Base-by-base conservation (phyloP, 2,329 filamentous ascomycete species). In the Akanthomyces muscarius region DNA sequence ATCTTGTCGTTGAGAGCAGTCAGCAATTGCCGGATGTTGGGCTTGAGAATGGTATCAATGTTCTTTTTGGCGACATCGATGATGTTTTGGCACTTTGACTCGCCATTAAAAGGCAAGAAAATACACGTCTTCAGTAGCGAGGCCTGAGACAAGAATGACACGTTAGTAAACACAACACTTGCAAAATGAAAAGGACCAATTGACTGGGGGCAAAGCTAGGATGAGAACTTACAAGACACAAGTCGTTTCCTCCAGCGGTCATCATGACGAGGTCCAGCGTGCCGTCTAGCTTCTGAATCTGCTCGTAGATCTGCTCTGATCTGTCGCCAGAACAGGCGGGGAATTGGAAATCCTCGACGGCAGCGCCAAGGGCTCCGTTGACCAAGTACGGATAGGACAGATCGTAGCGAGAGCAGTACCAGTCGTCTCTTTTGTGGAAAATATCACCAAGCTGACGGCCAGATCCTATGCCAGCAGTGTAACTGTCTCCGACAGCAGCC, bases 171-270 rank as follows among this genome's bases (percentile, higher is more conserved):
- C 14, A 44, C 5, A n/a, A 18, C 18, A 44, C 3, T 44, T 44
- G 41, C 2, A 44, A n/a, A n/a, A 18, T 44, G 41, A 13, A 53
- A 21, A 8, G 11, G 23, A 14, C 33, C 16, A 61, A 6, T 52
- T 44, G 41, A 5, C 16, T 2, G 28, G 1, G 21, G 33, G 33
- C 28, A 13, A 50, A 25, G 25, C 47, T 16, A 44, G 7, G 8
- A 7, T 36, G 14, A 44, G 36, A 53, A 38, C 64, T 63, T 55
- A 71, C 71, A 52, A 77, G 69, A 55, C 74, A 77, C 3, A 76
- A 64, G 57, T 77, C 74, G 51, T 77, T 77, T 2, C 75, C 75
- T 21, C 75, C 74, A 1, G 73, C 75, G 1, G 74, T 76, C 67
- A 77, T 33, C 6, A 72, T 69, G 10, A 76, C 70, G 28, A 77